Conservation (phyloP, 2,329 filamentous ascomycete species). For the Graphiopsis chlorocephala region DNA sequence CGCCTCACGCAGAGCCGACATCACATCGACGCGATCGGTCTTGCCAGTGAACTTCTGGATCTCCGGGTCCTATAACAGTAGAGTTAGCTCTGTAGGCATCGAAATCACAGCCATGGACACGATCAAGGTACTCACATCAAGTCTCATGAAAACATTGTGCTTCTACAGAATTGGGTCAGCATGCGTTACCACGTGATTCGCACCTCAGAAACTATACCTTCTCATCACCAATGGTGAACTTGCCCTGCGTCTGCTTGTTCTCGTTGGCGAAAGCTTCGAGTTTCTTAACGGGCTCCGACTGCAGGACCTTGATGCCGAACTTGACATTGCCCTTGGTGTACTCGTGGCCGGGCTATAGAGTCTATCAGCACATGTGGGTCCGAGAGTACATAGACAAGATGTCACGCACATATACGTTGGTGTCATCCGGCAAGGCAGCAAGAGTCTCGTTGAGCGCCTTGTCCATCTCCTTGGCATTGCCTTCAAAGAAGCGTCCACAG, state of each 20-base stretch:
- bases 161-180: conserved; percentile 49
- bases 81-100: neutral
- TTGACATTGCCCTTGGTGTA: conserved; percentile 97
- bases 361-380: neutral
- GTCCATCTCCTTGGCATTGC: conserved; percentile 85
- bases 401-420: conserved; percentile 74
- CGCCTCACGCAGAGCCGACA: conserved; percentile 82
- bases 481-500: conserved; percentile 95
- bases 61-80: conserved; percentile 63
- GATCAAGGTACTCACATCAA: conserved; percentile 58
- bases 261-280: conserved; percentile 72
- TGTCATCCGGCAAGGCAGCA: conserved; percentile 79
- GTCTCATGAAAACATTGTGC: conserved; percentile 96
- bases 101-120: neutral
- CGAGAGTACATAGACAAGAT: no score
- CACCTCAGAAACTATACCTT: conserved; percentile 59
- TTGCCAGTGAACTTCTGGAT: conserved; percentile 82
- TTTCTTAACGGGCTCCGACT: conserved; percentile 72
- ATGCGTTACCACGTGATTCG: neutral
- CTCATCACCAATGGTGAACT: conserved; percentile 95
- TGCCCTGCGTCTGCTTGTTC: conserved; percentile 87
- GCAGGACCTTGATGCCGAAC: conserved; percentile 74
- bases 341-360: conserved; percentile 78
- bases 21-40: conserved; percentile 76
- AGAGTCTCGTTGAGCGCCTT: conserved; percentile 85